Base-by-base conservation (phyloP, 1,139 yeast species). In the Blastobotrys elegans region DNA sequence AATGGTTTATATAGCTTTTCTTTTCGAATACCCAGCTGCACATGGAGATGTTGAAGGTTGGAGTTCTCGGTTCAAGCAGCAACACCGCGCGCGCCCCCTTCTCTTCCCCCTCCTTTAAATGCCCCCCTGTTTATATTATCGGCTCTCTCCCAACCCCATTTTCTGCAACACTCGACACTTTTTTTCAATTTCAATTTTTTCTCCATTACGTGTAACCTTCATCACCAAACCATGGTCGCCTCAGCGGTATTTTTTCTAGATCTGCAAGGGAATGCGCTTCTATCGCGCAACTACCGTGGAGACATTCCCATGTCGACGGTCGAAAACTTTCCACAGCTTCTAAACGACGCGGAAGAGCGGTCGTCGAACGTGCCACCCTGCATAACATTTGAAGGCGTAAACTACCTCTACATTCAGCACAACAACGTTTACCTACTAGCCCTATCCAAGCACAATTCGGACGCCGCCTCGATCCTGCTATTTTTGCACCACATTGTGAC, bases 241-340 rank as follows among this genome's bases (percentile, higher is more conserved):
- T 89, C 97, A 32, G 89, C 90, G 42, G 77, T 92, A 48, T 92
- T 86, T 63, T 87, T 92, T 60, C 79, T 95, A 55, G 98, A 92
- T 68, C 75, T 79, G 61, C 89, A 87, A 72, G 97, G 97, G 34
- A 87, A 87, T 64, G 84, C 96, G 13, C 73, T 92, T 46, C 78
- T 92, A 40, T 82, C 95, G 14, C 73, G 98, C 52, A 94, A 89
- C 65, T 92, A 92, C 68, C 83, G 88, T 57, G 97, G 97, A 7
- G 98, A 92, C 62, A 79, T 92, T 33, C 92, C 96, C 13, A 57
- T 77, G 51, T 70, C 76, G 37, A 84, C 96, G 4, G 84, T 92
- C 49, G 97, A 92, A 50, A 76, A 79, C 56, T 92, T 92, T 66
- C 96, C 97, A 2, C 69, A 83, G 43, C 70, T 92, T 43, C 70